A percentile compares a stretch with the other conserved stretches of the same genome.
Conservation (phyloP, 345 rosid genomes). For the Eucalyptus tenuipes region DNA sequence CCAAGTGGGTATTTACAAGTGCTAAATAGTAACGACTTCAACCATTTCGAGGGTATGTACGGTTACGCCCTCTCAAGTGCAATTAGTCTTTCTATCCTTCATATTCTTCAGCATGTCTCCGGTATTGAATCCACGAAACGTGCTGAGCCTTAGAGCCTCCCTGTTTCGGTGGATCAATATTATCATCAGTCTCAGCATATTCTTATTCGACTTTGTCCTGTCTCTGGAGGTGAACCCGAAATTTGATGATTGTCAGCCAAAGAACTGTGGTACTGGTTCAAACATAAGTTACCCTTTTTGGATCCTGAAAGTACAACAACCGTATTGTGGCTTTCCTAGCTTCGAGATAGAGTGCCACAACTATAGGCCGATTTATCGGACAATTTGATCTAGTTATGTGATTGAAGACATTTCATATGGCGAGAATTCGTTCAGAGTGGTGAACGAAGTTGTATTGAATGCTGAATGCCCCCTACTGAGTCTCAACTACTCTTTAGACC, state of each 20-base stretch:
- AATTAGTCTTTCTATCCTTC: neutral
- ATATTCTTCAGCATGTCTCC: neutral
- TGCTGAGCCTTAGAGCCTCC: neutral
- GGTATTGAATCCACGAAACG: neutral
- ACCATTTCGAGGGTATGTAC: neutral
- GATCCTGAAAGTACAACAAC: neutral
- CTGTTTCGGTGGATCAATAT: neutral
- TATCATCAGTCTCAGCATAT: neutral
- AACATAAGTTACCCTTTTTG: slow-evolving; percentile 16
- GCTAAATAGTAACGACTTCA: neutral
- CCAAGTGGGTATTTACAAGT: neutral
- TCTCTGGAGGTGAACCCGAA: neutral
- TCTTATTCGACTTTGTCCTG: neutral
- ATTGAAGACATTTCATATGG: neutral
- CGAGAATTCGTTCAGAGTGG: slow-evolving; percentile 3
- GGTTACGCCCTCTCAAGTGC: neutral
- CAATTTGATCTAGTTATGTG: slow-evolving; percentile 1
- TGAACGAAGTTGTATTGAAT: neutral
- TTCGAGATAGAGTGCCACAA: slow-evolving; percentile 1
- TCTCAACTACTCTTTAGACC: slow-evolving; percentile 12
- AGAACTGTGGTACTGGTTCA: slow-evolving; percentile 6
- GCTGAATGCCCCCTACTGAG: neutral
- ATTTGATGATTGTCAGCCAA: slow-evolving; percentile 9
- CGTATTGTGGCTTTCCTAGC: slow-evolving; percentile 9
- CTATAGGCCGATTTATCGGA: neutral